phyloP scores from a whole-genome alignment of 2,329 filamentous ascomycete species.

The Macrophomina phaseolina region DNA sequence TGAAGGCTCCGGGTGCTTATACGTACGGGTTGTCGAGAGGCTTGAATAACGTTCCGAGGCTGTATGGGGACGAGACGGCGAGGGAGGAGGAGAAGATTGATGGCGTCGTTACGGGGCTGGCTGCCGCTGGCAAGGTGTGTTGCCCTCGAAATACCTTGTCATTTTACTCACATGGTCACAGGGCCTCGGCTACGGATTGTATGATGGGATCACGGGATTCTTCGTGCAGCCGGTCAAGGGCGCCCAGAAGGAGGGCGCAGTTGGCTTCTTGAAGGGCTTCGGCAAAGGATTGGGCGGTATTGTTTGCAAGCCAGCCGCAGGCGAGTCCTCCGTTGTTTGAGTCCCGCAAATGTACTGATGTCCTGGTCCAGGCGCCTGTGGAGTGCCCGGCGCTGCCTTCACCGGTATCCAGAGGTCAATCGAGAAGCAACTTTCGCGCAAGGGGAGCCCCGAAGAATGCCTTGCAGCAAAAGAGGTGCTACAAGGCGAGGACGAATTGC shows the following conservation, averaged over 20 bases:
- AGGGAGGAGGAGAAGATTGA: conserved; percentile 14
- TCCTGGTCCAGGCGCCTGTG: not conserved
- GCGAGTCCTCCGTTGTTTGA: not conserved
- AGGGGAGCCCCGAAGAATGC: not conserved
- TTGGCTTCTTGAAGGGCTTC: conserved; percentile 36
- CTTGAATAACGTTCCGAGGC: not conserved
- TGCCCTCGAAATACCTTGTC: no score
- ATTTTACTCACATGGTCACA: not conserved
- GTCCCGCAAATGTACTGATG: not conserved
- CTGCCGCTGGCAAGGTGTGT: conserved; percentile 8
- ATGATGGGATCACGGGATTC: conserved; percentile 36
- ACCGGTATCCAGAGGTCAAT: not conserved
- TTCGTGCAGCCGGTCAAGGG: conserved; percentile 34
- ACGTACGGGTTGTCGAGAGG: conserved; percentile 5
- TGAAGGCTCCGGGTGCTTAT: conserved; percentile 8
- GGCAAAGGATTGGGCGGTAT: conserved; percentile 38
- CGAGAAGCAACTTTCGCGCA: not conserved
- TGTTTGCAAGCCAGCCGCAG: conserved; percentile 31
- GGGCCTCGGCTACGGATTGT: conserved; percentile 32
- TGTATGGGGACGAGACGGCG: conserved; percentile 27
- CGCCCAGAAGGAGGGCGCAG: conserved; percentile 33
- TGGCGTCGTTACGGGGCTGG: not conserved
- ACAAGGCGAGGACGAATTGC: conserved; percentile 7
- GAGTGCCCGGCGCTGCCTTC: not conserved
- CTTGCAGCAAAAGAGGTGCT: not conserved